These are phyloP conservation scores for Aspergillus mulundensis DNA, from an alignment of 495 filamentous ascomycete species.

Conservation along the genomic window DNA sequence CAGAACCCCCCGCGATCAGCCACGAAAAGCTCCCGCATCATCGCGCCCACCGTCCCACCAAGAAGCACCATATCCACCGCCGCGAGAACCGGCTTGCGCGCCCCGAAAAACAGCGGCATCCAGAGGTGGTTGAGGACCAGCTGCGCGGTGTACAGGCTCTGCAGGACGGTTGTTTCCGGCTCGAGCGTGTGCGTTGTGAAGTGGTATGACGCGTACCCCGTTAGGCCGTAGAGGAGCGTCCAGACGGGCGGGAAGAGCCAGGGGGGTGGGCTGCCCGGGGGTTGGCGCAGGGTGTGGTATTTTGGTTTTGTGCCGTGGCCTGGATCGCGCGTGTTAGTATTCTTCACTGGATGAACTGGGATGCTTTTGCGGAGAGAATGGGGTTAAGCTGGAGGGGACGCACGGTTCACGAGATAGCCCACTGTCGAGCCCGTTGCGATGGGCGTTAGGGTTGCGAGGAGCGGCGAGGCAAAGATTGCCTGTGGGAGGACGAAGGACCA, in stretches of 20 bases:
- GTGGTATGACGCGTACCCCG: conserved; percentile 85
- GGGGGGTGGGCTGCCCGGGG: conserved; percentile 73
- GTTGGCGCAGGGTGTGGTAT: conserved; percentile 69
- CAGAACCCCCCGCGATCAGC: conserved; percentile 69
- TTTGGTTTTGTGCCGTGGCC: conserved; percentile 55
- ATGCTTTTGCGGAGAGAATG: not conserved
- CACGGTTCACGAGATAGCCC: conserved; percentile 34
- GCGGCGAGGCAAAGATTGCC: conserved; percentile 31
- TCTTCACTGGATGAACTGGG: too few species aligned
- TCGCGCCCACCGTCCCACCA: conserved; percentile 60
- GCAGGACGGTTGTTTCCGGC: conserved; percentile 11
- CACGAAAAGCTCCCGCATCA: conserved; percentile 69
- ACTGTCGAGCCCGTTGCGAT: conserved; percentile 28
- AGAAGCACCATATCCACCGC: conserved; percentile 72
- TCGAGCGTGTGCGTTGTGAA: conserved; percentile 46
- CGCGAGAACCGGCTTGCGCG: conserved; percentile 66
- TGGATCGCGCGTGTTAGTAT: too few species aligned
- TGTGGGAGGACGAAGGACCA: conserved; percentile 37
- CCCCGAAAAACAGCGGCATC: conserved; percentile 90
- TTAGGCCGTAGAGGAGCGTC: conserved; percentile 80
- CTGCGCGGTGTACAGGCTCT: conserved; percentile 76
- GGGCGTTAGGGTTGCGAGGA: conserved; percentile 32
- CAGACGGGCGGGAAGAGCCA: conserved; percentile 80
- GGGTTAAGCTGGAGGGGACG: not conserved
- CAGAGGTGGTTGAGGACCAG: conserved; percentile 79